Evolutionary conservation across 108 stramenopile genomes (phyloP).

Genomic region (Nitzschia putrida): DNA sequence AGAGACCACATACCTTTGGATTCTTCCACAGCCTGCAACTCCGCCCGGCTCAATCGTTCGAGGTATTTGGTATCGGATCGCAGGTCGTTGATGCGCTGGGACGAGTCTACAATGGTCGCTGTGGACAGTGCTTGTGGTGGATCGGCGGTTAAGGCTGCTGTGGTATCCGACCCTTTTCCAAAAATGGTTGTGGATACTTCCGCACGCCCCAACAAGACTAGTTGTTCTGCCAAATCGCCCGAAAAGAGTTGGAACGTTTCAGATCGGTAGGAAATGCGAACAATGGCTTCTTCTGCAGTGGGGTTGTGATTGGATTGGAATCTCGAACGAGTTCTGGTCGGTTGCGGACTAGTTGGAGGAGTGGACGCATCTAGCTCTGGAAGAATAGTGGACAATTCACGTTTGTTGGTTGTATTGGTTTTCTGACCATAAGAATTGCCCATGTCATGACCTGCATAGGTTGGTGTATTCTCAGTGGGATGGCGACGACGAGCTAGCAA

Average conservation of each 20-base stretch:
- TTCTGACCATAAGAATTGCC: too few relatives aligned
- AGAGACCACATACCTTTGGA: slow-evolving; percentile 70
- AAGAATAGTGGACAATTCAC: slow-evolving; percentile 2
- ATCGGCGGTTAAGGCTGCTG: neutral
- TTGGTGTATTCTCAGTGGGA: neutral
- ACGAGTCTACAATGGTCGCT: slow-evolving; percentile 41
- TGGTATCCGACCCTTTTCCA: neutral
- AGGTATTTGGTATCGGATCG: slow-evolving; percentile 63
- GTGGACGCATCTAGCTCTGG: slow-evolving; percentile 1
- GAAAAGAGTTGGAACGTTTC: slow-evolving; percentile 36
- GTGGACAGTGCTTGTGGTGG: slow-evolving; percentile 10
- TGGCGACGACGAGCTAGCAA: slow-evolving; percentile 50
- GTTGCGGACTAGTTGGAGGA: neutral
- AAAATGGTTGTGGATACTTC: slow-evolving; percentile 21
- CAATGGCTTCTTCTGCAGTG: slow-evolving; percentile 48
- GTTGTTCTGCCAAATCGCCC: slow-evolving; percentile 35
- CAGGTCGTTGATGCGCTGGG: slow-evolving; percentile 57
- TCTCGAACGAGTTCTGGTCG: neutral
- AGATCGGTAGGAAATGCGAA: slow-evolving; percentile 56
- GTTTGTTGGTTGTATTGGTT: neutral
- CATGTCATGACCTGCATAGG: too few relatives aligned
- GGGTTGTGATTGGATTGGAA: neutral
- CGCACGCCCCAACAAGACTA: slow-evolving; percentile 41
- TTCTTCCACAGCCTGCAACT: slow-evolving; percentile 60
- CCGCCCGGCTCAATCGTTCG: slow-evolving; percentile 52